phyloP scores from a whole-genome alignment of 106 monocot species.

The Dioscorea zingiberensis region DNA sequence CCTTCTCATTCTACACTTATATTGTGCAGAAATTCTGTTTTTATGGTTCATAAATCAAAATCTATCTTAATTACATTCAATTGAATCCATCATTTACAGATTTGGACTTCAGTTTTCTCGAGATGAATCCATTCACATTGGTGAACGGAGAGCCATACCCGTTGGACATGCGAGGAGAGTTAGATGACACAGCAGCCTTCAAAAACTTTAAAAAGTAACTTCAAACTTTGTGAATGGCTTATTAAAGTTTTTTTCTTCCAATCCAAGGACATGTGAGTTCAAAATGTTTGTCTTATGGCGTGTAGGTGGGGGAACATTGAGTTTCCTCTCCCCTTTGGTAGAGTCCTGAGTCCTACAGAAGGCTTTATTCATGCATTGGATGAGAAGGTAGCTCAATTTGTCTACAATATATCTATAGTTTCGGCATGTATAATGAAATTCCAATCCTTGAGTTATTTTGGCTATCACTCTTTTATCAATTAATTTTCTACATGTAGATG shows the following conservation, averaged over 20 bases:
- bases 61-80: too few relatives aligned
- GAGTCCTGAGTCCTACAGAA: slow-evolving; percentile 85
- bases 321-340: slow-evolving; percentile 97
- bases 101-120: slow-evolving; percentile 92
- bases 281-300: not conserved
- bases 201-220: slow-evolving; percentile 94
- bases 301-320: slow-evolving; percentile 82
- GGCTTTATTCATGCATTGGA: slow-evolving; percentile 76
- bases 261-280: not conserved
- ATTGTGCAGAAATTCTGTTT: too few relatives aligned
- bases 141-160: slow-evolving; percentile 92
- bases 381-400: slow-evolving; percentile 66
- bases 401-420: not conserved
- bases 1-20: too few relatives aligned
- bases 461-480: too few relatives aligned
- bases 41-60: not conserved
- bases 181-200: slow-evolving; percentile 99
- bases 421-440: not conserved
- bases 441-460: too few relatives aligned
- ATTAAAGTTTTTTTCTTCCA: not conserved
- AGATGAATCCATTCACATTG: slow-evolving; percentile 98
- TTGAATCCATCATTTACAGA: slow-evolving; percentile 26
- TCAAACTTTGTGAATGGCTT: too few relatives aligned
- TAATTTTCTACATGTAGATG: too few relatives aligned
- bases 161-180: slow-evolving; percentile 97